A percentile compares a stretch with the other conserved stretches of the same genome.
Evolutionary conservation across 1,284 basidiomycete genomes (phyloP).

Genomic region (Leccinum colubrinum): DNA sequence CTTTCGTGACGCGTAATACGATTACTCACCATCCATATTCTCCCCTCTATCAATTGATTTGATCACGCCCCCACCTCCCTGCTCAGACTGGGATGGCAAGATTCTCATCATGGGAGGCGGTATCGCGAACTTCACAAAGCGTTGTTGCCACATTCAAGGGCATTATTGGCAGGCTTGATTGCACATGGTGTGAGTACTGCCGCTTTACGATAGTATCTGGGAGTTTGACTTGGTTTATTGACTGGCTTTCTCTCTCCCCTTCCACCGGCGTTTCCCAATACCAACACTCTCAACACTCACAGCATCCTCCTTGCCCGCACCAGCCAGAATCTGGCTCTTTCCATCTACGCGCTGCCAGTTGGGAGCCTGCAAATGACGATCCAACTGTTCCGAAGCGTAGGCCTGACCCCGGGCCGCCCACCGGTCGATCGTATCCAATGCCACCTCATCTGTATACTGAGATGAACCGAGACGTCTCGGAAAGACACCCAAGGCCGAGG

Average conservation of each 20-base stretch:
- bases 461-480: slow-evolving; percentile 33
- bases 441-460: slow-evolving; percentile 34
- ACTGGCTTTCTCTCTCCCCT: slow-evolving; percentile 14
- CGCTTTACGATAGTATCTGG: no score
- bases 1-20: no score
- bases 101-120: no score
- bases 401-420: slow-evolving; percentile 30
- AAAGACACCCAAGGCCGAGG: slow-evolving; percentile 26
- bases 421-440: slow-evolving; percentile 36
- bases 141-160: no score
- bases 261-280: slow-evolving; percentile 29
- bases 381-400: slow-evolving; percentile 36
- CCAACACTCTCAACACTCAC: slow-evolving; percentile 30
- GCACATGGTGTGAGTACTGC: no score
- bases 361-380: slow-evolving; percentile 38
- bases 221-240: no score
- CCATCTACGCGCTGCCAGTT: slow-evolving; percentile 44
- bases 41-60: no score
- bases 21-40: no score
- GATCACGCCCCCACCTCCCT: no score
- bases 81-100: no score
- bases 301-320: slow-evolving; percentile 29
- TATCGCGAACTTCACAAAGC: no score
- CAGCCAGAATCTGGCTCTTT: slow-evolving; percentile 32
- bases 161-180: no score